phyloP scores from a whole-genome alignment of 73 alveolate genomes.

The Paramecium caudatum region DNA sequence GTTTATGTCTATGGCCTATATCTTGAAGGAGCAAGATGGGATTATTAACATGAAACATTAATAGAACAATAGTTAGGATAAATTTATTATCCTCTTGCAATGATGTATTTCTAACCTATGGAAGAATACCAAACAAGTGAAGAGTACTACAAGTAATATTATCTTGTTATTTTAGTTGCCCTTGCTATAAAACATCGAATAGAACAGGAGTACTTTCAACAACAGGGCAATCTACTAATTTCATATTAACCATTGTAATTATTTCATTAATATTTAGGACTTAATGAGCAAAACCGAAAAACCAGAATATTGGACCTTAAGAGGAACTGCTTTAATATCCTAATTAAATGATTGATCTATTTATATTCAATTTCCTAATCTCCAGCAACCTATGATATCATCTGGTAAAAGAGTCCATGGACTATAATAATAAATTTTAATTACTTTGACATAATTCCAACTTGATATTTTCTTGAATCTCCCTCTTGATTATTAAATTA shows the following conservation, averaged over 20 bases:
- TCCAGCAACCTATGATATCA: too few relatives aligned
- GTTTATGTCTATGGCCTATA: constrained; percentile 94
- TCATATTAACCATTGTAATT: constrained; percentile 90
- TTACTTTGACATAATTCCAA: too few relatives aligned
- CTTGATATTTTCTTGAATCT: too few relatives aligned
- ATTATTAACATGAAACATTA: constrained; percentile 76
- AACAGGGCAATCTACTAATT: constrained; percentile 97
- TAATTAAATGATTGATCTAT: constrained; percentile 77
- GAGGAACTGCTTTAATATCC: constrained; percentile 95
- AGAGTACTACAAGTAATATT: constrained; percentile 84
- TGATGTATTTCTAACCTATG: constrained; percentile 81
- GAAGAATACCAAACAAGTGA: constrained; percentile 86
- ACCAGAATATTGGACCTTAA: constrained; percentile 95
- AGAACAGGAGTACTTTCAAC: constrained; percentile 97
- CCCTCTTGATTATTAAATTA: too few relatives aligned
- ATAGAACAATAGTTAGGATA: constrained; percentile 83
- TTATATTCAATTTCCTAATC: too few relatives aligned
- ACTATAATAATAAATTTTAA: too few relatives aligned
- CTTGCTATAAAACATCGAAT: constrained; percentile 95
- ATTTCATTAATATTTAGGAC: constrained; percentile 69
- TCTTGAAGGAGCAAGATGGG: constrained; percentile 97
- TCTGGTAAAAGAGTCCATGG: too few relatives aligned
- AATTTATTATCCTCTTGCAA: constrained; percentile 81
- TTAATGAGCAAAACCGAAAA: constrained; percentile 76
- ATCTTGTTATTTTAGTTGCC: constrained; percentile 81